A percentile compares a stretch with the other conserved stretches of the same genome.
phyloP scores from a whole-genome alignment of 371 early-diverging fungal genomes.

The Rhizopus delemar region DNA sequence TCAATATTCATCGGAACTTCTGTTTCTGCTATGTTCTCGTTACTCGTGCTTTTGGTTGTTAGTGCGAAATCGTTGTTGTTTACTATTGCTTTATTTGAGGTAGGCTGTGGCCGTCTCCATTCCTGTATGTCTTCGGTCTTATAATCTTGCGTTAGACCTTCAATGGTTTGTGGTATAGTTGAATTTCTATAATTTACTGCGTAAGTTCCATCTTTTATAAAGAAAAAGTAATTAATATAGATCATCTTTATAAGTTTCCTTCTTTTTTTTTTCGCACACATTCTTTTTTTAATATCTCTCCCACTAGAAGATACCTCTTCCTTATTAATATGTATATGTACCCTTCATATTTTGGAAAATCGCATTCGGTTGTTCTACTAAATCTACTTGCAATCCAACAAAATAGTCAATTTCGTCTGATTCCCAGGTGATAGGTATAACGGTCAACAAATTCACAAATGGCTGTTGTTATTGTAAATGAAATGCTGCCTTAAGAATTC shows the following conservation, averaged over 20 bases:
- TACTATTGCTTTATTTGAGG: neutral
- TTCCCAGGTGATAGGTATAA: slow-evolving; percentile 58
- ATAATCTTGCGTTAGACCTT: slow-evolving; percentile 4
- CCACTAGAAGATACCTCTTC: too few species aligned
- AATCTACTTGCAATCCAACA: slow-evolving; percentile 68
- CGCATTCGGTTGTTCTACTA: slow-evolving; percentile 64
- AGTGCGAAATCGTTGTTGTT: neutral
- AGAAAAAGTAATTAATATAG: neutral
- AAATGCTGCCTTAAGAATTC: neutral
- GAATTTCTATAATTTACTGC: slow-evolving; percentile 51
- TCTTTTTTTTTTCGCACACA: neutral
- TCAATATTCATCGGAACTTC: slow-evolving; percentile 25
- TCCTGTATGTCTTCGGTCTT: neutral
- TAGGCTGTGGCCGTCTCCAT: neutral
- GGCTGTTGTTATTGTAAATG: slow-evolving; percentile 37
- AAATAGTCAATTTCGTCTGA: slow-evolving; percentile 55
- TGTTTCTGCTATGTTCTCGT: too few species aligned
- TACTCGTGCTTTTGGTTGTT: slow-evolving; percentile 14
- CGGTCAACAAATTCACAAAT: slow-evolving; percentile 67
- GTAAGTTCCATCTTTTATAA: slow-evolving; percentile 35
- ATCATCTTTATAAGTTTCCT: neutral
- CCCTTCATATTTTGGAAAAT: slow-evolving; percentile 56
- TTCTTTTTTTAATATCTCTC: neutral
- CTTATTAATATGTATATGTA: neutral
- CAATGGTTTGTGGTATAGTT: slow-evolving; percentile 33